These are phyloP conservation scores for Geotrichum citri-aurantii DNA, from an alignment of 1,139 yeast species.

Conservation along the genomic window DNA sequence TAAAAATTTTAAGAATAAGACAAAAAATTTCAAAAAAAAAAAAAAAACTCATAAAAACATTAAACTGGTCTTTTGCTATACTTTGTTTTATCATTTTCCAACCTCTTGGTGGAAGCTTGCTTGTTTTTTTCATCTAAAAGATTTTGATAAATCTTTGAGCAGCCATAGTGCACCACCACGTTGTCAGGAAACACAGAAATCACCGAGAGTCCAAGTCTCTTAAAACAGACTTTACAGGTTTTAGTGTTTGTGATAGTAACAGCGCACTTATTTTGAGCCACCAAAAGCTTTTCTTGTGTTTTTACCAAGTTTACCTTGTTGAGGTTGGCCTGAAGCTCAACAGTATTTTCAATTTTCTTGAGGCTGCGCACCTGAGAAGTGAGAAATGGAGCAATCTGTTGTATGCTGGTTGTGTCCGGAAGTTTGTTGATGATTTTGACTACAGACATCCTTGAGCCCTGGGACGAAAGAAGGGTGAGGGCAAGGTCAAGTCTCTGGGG, in stretches of 20 bases:
- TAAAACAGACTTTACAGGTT: constrained; percentile 57
- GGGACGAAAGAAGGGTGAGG: constrained; percentile 42
- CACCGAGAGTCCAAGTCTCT: constrained; percentile 58
- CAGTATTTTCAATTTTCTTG: constrained; percentile 27
- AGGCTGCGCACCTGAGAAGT: constrained; percentile 43
- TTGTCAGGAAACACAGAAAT: constrained; percentile 49
- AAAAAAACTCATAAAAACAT: neutral
- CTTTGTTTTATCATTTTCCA: constrained; percentile 2
- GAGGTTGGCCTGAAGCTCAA: constrained; percentile 32
- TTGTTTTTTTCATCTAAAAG: constrained; percentile 18
- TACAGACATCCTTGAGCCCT: constrained; percentile 53
- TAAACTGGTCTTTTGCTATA: neutral
- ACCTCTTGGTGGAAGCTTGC: neutral
- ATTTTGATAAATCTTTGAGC: constrained; percentile 36
- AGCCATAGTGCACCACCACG: constrained; percentile 67
- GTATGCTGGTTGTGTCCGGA: constrained; percentile 47
- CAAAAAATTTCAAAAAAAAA: neutral
- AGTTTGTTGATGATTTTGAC: constrained; percentile 46
- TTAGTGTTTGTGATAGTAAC: constrained; percentile 39
- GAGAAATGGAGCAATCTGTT: constrained; percentile 44
- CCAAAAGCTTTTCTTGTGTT: constrained; percentile 38
- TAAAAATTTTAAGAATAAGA: neutral
- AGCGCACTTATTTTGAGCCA: constrained; percentile 35
- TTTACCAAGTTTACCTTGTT: constrained; percentile 39
- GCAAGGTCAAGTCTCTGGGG: constrained; percentile 38